A percentile compares a stretch with the other conserved stretches of the same genome.
Evolutionary conservation across 306 rosid genomes (phyloP).

Genomic region (Cicer cuneatum): DNA sequence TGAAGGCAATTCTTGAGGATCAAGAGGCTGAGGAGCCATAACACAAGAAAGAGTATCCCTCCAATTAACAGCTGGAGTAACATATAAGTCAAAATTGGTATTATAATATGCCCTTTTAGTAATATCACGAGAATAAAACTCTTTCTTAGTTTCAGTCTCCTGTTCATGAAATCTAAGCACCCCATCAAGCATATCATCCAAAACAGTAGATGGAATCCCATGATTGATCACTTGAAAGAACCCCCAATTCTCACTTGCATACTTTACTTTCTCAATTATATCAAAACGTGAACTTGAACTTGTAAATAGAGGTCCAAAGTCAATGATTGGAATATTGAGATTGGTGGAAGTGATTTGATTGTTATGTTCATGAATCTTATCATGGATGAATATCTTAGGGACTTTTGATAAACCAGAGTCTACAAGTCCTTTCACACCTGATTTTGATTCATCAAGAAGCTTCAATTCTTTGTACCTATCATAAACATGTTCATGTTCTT

Average conservation of each 20-base stretch:
- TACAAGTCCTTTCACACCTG: conserved; percentile 51
- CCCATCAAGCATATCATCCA: conserved; percentile 36
- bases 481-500: not conserved
- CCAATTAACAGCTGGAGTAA: conserved; percentile 28
- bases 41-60: conserved; percentile 22
- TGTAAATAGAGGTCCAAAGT: conserved; percentile 9
- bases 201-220: conserved; percentile 30
- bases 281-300: not conserved
- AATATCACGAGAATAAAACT: conserved; percentile 30
- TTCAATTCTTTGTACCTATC: conserved; percentile 40
- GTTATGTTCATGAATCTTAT: not conserved
- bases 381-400: conserved; percentile 42
- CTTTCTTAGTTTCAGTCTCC: conserved; percentile 25
- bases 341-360: conserved; percentile 2
- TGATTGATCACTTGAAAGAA: conserved; percentile 37
- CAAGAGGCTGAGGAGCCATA: conserved; percentile 16
- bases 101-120: conserved; percentile 15
- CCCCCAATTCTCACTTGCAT: conserved; percentile 34
- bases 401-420: conserved; percentile 45
- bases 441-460: conserved; percentile 46
- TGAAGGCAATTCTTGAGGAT: conserved; percentile 24
- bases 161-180: conserved; percentile 38
- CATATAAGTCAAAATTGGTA: conserved; percentile 29
- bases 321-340: conserved; percentile 25
- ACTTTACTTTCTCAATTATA: not conserved